phyloP scores from a whole-genome alignment of 2,329 filamentous ascomycete species.

The Albifimbria verrucaria region DNA sequence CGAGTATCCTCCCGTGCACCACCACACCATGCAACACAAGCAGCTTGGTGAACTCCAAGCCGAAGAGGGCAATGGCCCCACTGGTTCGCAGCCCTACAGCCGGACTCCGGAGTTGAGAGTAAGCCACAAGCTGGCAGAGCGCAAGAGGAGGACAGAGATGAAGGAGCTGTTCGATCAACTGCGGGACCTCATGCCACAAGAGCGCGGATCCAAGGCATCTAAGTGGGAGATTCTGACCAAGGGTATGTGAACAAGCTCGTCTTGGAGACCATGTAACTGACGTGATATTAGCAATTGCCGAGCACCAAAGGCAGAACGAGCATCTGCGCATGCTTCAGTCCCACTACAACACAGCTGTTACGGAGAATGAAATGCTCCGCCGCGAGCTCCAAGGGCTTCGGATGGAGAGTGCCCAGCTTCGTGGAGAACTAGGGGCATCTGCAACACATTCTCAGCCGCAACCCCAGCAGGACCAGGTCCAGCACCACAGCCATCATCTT shows the following conservation, averaged over 20 bases:
- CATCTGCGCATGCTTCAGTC: conserved; percentile 42
- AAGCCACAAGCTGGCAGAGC: conserved; percentile 81
- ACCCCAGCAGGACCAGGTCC: conserved; percentile 16
- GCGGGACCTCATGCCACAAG: conserved; percentile 73
- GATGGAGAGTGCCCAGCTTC: conserved; percentile 46
- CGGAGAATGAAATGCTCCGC: conserved; percentile 47
- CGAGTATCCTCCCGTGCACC: conserved; percentile 62
- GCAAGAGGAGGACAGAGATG: conserved; percentile 83
- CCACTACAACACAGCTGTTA: conserved; percentile 38
- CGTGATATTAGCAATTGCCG: conserved; percentile 50
- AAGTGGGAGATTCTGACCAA: conserved; percentile 90
- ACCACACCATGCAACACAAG: conserved; percentile 74
- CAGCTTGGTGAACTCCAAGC: conserved; percentile 64
- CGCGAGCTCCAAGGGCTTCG: conserved; percentile 45
- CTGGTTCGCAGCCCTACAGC: conserved; percentile 71
- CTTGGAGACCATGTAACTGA: conserved; percentile 9
- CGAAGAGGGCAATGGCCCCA: conserved; percentile 49
- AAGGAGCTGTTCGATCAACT: conserved; percentile 82
- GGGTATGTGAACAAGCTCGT: conserved; percentile 49
- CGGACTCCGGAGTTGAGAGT: conserved; percentile 77
- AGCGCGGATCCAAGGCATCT: conserved; percentile 78
- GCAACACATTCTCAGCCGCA: conserved; percentile 23
- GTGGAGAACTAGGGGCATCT: conserved; percentile 28
- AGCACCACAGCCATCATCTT: conserved; percentile 18
- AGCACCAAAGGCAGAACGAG: conserved; percentile 55